Evolutionary conservation across 352 stramenopile genomes (phyloP), one percentile per base, ranked within the genome.

Genomic region (Phytophthora melonis): DNA sequence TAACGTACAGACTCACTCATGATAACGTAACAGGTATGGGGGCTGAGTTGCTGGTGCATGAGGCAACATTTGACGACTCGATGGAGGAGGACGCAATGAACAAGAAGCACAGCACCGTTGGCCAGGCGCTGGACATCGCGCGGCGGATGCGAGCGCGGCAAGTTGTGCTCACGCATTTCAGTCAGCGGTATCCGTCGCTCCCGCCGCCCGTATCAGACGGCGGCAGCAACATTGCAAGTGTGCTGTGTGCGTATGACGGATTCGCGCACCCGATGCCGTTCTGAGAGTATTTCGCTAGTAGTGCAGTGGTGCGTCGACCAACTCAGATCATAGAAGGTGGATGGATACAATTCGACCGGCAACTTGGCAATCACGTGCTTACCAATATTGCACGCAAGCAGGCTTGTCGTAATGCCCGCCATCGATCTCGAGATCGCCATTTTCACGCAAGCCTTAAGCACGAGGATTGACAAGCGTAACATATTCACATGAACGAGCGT

Each of bases 1-100:
- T 43, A 16, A 50, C n/a, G 0, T 3, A 14, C 45, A 27, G 16
- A 53, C 18, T 53, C n/a, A 53, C 8, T 53, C 18, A 27, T 53
- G 45, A 53, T 53, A 53, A 53, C 45, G 45, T 13, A 25, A 36
- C 23, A 78, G 86, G 75, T 1, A 80, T 84, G 63, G 69, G 77
- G n/a, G 83, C 78, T 66, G 81, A 82, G 72, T 58, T 99, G 53
- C 79, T 99, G 14, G 97, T 99, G 70, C 97, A 99, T 68, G 97
- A 99, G 83, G 97, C 97, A 43, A 99, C 97, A 2, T 99, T 99
- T 74, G 97, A 99, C 36, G 93, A 99, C 84, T 88, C 89, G 56
- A 98, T 98, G 93, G 81, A 94, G 67, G 83, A 97, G 9, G 95
- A 99, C 64, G 97, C 97, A 0, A 66, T 87, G 10, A 80, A 90